phyloP scores from a whole-genome alignment of 306 rosid species.

The Astragalus glycyphyllos region DNA sequence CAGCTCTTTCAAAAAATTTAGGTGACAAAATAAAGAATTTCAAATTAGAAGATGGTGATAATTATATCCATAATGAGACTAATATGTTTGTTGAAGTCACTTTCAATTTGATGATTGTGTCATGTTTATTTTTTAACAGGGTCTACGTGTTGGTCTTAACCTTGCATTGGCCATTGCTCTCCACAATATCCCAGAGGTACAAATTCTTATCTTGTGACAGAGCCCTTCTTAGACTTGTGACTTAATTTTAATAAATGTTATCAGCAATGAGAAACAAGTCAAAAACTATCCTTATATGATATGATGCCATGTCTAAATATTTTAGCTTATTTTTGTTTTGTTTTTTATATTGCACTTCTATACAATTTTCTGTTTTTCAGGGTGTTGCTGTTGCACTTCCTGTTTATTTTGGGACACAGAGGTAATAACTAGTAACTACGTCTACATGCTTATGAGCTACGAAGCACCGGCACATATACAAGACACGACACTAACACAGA shows the following conservation, averaged over 20 bases:
- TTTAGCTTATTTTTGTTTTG: background rate
- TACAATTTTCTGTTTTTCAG: constrained; percentile 46
- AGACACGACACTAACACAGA: no score
- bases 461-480: no score
- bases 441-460: no score
- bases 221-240: constrained; percentile 6
- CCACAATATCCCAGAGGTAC: constrained; percentile 95
- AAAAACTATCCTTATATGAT: constrained; percentile 20
- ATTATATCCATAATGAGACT: constrained; percentile 13
- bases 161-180: constrained; percentile 90
- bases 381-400: constrained; percentile 97
- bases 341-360: background rate
- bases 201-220: constrained; percentile 12
- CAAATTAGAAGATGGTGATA: background rate
- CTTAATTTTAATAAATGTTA: constrained; percentile 12
- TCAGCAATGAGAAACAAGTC: background rate
- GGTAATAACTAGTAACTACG: constrained; percentile 50
- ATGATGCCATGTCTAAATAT: constrained; percentile 15
- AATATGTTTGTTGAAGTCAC: constrained; percentile 22
- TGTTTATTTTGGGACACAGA: constrained; percentile 81
- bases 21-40: constrained; percentile 24
- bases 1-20: background rate
- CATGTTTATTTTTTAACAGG: constrained; percentile 53
- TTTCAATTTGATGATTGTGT: constrained; percentile 34
- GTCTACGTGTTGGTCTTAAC: constrained; percentile 89